phyloP scores from a whole-genome alignment of 495 filamentous ascomycete genomes.

The Trichoderma virens region DNA sequence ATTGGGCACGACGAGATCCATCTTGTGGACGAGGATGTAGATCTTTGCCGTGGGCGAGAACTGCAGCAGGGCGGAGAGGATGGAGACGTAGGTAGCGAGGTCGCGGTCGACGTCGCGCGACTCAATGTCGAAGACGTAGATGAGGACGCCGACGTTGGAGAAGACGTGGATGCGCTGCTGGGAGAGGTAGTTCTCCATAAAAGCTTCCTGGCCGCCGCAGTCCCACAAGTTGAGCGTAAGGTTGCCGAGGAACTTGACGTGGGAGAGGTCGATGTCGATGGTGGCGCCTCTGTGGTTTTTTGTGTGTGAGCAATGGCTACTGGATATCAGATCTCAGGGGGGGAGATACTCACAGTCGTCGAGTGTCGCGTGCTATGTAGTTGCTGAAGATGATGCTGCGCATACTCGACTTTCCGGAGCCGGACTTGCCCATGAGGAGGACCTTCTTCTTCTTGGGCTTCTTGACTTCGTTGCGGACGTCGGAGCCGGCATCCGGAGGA shows the following conservation, averaged over 20 bases:
- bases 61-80: slow-evolving; percentile 77
- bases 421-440: slow-evolving; percentile 77
- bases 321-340: not conserved
- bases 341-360: slow-evolving; percentile 50
- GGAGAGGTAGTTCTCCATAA: slow-evolving; percentile 94
- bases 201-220: slow-evolving; percentile 96
- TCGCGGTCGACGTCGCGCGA: slow-evolving; percentile 88
- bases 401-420: slow-evolving; percentile 99
- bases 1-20: slow-evolving; percentile 86
- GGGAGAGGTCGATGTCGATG: slow-evolving; percentile 95
- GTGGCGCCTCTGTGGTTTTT: slow-evolving; percentile 61
- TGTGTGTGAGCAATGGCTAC: not conserved
- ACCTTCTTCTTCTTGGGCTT: slow-evolving; percentile 58
- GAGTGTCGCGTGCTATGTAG: slow-evolving; percentile 93
- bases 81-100: slow-evolving; percentile 76
- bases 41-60: slow-evolving; percentile 76
- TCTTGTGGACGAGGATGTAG: slow-evolving; percentile 95
- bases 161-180: slow-evolving; percentile 94
- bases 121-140: slow-evolving; percentile 99
- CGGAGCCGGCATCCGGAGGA: slow-evolving; percentile 10
- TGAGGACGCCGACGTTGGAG: slow-evolving; percentile 89
- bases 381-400: slow-evolving; percentile 97
- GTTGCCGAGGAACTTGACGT: slow-evolving; percentile 97
- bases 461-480: slow-evolving; percentile 35
- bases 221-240: slow-evolving; percentile 97